These are phyloP conservation scores for Microstroma glucosiphilum DNA, from an alignment of 1,284 basidiomycete genomes.

Conservation along the genomic window DNA sequence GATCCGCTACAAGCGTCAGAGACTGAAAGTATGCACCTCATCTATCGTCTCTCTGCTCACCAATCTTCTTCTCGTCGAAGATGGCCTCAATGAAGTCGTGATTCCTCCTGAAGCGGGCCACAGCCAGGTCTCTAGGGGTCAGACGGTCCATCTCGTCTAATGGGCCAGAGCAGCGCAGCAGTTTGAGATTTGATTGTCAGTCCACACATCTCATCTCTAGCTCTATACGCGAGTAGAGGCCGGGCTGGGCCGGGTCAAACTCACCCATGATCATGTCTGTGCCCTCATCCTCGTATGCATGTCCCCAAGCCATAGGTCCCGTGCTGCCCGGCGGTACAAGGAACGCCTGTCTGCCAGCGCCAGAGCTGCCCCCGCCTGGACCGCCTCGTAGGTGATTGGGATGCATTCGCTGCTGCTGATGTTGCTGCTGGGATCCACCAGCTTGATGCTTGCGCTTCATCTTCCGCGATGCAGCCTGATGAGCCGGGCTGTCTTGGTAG, in stretches of 20 bases:
- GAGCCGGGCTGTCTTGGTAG: neutral
- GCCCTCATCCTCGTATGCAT: neutral
- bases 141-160: constrained; percentile 42
- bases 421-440: neutral
- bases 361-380: neutral
- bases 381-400: neutral
- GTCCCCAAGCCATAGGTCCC: constrained; percentile 4
- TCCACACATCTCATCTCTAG: neutral
- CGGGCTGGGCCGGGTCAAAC: neutral
- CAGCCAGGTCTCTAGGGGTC: constrained; percentile 38
- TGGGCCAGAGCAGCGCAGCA: neutral
- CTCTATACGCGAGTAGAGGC: neutral
- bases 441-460: constrained; percentile 4
- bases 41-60: constrained; percentile 11
- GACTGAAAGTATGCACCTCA: neutral
- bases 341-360: neutral
- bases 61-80: constrained; percentile 41
- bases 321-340: neutral
- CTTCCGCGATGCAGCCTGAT: neutral
- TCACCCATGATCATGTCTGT: constrained; percentile 5
- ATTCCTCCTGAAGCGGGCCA: constrained; percentile 41
- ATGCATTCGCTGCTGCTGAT: neutral
- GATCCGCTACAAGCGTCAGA: neutral
- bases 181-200: neutral
- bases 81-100: constrained; percentile 43